Conservation (phyloP, 2,329 filamentous ascomycete genomes). For the Arachnomyces sp. region DNA sequence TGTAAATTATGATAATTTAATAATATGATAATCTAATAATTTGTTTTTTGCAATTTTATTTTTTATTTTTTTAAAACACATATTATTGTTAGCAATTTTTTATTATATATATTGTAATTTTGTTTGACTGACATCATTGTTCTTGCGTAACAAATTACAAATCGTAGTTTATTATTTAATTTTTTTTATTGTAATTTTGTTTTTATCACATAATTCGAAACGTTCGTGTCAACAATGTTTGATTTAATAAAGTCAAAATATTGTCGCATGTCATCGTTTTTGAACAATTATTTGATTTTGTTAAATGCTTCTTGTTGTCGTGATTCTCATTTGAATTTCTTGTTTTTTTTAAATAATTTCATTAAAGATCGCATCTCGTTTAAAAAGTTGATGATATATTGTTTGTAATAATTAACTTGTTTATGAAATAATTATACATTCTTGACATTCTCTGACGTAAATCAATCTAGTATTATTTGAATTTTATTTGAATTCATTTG, state of each 20-base stretch:
- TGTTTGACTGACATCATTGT: neutral
- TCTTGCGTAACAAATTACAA: neutral
- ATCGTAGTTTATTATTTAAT: too few relatives aligned
- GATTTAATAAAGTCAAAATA: too few relatives aligned
- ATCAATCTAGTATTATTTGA: neutral
- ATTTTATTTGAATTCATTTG: neutral
- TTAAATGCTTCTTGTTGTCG: too few relatives aligned
- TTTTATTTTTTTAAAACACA: too few relatives aligned
- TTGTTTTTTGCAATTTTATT: too few relatives aligned
- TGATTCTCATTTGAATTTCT: too few relatives aligned
- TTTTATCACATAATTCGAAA: too few relatives aligned
- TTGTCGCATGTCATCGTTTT: too few relatives aligned
- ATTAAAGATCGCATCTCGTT: neutral
- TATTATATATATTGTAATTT: slow-evolving; percentile 3
- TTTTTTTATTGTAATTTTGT: too few relatives aligned
- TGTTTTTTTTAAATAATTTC: too few relatives aligned
- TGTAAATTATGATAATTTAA: neutral
- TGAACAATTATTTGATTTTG: too few relatives aligned
- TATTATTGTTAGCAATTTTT: slow-evolving; percentile 3
- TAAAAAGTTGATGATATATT: neutral
- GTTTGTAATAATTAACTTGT: neutral
- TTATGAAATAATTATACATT: neutral
- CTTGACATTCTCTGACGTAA: neutral
- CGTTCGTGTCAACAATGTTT: too few relatives aligned
- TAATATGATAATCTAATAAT: neutral